Evolutionary conservation across 345 rosid species (phyloP).

Genomic region (Odontarrhena argentea): DNA sequence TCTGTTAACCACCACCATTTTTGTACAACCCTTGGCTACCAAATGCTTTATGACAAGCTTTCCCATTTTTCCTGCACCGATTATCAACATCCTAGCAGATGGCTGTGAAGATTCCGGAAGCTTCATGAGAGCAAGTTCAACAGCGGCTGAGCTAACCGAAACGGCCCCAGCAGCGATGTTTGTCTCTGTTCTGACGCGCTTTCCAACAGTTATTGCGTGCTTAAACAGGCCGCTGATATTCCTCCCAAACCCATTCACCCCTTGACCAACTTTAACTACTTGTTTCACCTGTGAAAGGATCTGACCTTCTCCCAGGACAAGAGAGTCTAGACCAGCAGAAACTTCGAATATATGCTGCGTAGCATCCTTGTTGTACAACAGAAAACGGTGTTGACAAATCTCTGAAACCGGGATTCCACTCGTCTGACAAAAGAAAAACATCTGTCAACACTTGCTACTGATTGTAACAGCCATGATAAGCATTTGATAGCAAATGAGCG

Average conservation of each 20-base stretch:
- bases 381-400: slow-evolving; percentile 75
- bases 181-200: slow-evolving; percentile 77
- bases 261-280: slow-evolving; percentile 77
- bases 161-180: slow-evolving; percentile 78
- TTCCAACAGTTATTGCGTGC: slow-evolving; percentile 73
- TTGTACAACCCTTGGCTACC: slow-evolving; percentile 72
- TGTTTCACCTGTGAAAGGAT: slow-evolving; percentile 82
- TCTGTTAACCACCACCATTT: slow-evolving; percentile 66
- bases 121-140: slow-evolving; percentile 73
- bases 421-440: slow-evolving; percentile 52
- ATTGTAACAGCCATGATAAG: not conserved
- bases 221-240: slow-evolving; percentile 71
- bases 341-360: slow-evolving; percentile 89
- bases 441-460: not conserved
- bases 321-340: slow-evolving; percentile 90
- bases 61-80: slow-evolving; percentile 87
- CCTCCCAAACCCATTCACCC: slow-evolving; percentile 74
- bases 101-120: slow-evolving; percentile 54
- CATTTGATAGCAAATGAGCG: not conserved
- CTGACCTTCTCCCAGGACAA: slow-evolving; percentile 82
- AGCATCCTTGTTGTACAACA: slow-evolving; percentile 84
- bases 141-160: slow-evolving; percentile 80
- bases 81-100: slow-evolving; percentile 60
- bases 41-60: slow-evolving; percentile 82
- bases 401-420: slow-evolving; percentile 76